phyloP scores from a whole-genome alignment of 2,329 filamentous ascomycete genomes.

The Cytospora mali region DNA sequence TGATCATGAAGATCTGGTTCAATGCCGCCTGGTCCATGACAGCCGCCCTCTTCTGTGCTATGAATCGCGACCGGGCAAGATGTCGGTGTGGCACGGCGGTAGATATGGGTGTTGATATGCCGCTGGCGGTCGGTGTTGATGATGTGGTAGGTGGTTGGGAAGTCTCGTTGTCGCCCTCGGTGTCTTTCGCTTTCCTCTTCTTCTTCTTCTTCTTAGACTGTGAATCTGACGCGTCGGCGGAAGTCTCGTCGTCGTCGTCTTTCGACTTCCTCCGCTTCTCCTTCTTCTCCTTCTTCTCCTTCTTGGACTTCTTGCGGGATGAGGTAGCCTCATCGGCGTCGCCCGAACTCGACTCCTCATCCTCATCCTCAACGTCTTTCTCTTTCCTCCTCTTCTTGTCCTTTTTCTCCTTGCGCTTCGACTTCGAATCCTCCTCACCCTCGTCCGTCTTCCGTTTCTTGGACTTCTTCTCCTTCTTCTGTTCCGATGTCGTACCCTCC shows the following conservation, averaged over 20 bases:
- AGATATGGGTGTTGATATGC: slow-evolving; percentile 35
- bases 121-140: slow-evolving; percentile 49
- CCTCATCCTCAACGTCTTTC: slow-evolving; percentile 46
- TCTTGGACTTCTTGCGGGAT: slow-evolving; percentile 34
- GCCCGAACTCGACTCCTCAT: slow-evolving; percentile 34
- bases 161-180: slow-evolving; percentile 37
- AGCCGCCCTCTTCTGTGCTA: slow-evolving; percentile 84
- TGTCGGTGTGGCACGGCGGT: slow-evolving; percentile 61
- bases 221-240: slow-evolving; percentile 20
- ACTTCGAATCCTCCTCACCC: slow-evolving; percentile 41
- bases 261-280: slow-evolving; percentile 42
- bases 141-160: slow-evolving; percentile 42
- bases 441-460: slow-evolving; percentile 54
- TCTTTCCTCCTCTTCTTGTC: slow-evolving; percentile 45
- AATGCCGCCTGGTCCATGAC: slow-evolving; percentile 79
- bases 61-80: slow-evolving; percentile 77
- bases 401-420: slow-evolving; percentile 53
- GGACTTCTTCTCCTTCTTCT: slow-evolving; percentile 49
- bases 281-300: slow-evolving; percentile 31
- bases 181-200: slow-evolving; percentile 31
- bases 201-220: slow-evolving; percentile 32
- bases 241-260: slow-evolving; percentile 36
- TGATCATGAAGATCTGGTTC: slow-evolving; percentile 82
- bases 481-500: slow-evolving; percentile 32
- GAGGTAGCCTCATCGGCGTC: slow-evolving; percentile 31